Evolutionary conservation across 176 grass and related monocot species (phyloP).

Genomic region (Triticum urartu): DNA sequence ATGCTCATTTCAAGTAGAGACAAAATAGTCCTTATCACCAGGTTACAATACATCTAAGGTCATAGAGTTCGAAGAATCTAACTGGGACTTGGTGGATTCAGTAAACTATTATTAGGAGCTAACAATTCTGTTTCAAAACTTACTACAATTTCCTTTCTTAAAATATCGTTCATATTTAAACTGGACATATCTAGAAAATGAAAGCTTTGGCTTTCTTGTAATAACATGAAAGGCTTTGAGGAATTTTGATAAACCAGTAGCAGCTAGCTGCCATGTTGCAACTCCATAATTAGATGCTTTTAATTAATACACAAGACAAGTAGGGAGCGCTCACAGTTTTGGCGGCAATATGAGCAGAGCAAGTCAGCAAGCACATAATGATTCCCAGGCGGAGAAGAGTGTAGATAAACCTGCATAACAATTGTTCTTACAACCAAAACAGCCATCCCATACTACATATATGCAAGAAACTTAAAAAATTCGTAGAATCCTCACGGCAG

Average conservation of each 20-base stretch:
- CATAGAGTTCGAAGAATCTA: slow-evolving; percentile 14
- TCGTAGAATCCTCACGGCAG: background rate
- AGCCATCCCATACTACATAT: background rate
- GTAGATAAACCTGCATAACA: slow-evolving; percentile 82
- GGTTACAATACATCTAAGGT: slow-evolving; percentile 15
- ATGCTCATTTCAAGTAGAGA: slow-evolving; percentile 67
- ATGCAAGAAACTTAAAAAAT: background rate
- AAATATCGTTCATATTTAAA: background rate
- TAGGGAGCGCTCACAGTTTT: slow-evolving; percentile 72
- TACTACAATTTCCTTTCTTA: background rate
- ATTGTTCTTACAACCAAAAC: background rate
- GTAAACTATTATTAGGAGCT: background rate
- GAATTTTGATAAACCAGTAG: background rate
- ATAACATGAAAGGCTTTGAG: background rate
- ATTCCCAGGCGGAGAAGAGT: slow-evolving; percentile 76
- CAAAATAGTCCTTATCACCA: slow-evolving; percentile 23
- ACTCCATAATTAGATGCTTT: background rate
- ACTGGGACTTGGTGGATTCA: background rate
- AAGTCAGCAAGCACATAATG: slow-evolving; percentile 76
- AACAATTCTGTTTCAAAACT: slow-evolving; percentile 7
- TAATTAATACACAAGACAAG: slow-evolving; percentile 94
- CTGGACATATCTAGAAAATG: background rate
- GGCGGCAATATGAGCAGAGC: slow-evolving; percentile 79
- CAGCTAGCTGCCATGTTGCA: background rate
- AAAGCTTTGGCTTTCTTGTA: background rate